A percentile compares a stretch with the other conserved stretches of the same genome.
phyloP scores from a whole-genome alignment of 1,284 basidiomycete genomes.

The Apiotrichum gracile region DNA sequence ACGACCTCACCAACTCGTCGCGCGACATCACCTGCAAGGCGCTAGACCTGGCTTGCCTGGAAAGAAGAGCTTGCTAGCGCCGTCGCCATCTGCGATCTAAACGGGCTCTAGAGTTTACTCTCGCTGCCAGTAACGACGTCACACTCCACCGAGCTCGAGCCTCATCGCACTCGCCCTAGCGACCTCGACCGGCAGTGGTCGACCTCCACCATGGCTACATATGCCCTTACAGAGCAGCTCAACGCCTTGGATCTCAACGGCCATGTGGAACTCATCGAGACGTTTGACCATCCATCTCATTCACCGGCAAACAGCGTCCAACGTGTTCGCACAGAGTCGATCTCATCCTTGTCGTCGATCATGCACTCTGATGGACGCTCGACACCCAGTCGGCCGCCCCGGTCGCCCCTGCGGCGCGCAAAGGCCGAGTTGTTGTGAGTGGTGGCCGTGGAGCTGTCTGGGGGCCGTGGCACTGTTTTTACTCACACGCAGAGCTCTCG shows the following conservation, averaged over 20 bases:
- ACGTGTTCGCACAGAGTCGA: background rate
- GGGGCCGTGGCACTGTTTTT: background rate
- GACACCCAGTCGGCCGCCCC: slow-evolving; percentile 5
- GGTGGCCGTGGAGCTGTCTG: background rate
- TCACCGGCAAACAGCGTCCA: background rate
- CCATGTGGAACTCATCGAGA: background rate
- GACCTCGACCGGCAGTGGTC: background rate
- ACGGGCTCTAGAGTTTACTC: too few species aligned
- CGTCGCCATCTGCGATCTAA: too few species aligned
- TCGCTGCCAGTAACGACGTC: too few species aligned
- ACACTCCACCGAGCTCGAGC: background rate
- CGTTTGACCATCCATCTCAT: background rate
- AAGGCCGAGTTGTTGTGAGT: slow-evolving; percentile 7
- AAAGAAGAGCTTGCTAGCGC: too few species aligned
- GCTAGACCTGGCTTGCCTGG: too few species aligned
- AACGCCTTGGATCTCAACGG: background rate
- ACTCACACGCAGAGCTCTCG: slow-evolving; percentile 4
- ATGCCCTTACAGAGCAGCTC: background rate
- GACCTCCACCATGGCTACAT: background rate
- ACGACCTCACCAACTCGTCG: too few species aligned
- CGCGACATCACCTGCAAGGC: too few species aligned
- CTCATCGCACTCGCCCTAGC: background rate
- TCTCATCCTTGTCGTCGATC: slow-evolving; percentile 8
- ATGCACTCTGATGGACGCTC: slow-evolving; percentile 8
- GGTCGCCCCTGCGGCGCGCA: slow-evolving; percentile 7